Evolutionary conservation across 768 basidiomycete species (phyloP).

Genomic region (Fomitopsis pulvina): DNA sequence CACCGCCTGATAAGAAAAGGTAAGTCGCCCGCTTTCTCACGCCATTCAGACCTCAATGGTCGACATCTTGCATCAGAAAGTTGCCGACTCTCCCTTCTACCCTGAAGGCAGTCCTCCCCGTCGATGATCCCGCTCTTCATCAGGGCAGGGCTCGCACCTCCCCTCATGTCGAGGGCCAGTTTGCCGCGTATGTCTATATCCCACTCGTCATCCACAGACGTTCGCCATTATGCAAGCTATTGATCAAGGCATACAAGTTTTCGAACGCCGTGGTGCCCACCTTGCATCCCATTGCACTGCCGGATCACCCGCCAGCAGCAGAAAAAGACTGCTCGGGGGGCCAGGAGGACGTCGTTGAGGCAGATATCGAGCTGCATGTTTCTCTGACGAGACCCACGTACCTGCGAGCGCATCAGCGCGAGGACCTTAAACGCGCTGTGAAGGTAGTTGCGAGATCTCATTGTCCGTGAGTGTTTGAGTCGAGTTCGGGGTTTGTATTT

Average conservation of each 20-base stretch:
- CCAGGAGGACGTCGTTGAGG: conserved; percentile 5
- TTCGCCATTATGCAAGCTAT: conserved; percentile 38
- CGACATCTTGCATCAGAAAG: conserved; percentile 29
- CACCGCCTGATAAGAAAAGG: not conserved
- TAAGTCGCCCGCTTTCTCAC: not conserved
- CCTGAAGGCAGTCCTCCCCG: conserved; percentile 40
- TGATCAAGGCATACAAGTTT: conserved; percentile 37
- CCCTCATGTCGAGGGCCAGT: conserved; percentile 87
- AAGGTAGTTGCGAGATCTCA: conserved; percentile 41
- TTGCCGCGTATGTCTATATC: conserved; percentile 72
- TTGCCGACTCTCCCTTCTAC: conserved; percentile 52
- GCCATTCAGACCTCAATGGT: conserved; percentile 2
- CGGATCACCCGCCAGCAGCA: conserved; percentile 1
- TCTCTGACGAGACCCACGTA: conserved; percentile 82
- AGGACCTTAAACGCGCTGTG: conserved; percentile 61
- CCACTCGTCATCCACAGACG: conserved; percentile 42
- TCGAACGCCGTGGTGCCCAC: conserved; percentile 41
- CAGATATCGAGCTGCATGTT: conserved; percentile 58
- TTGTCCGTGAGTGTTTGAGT: conserved; percentile 35
- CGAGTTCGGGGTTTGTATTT: not conserved
- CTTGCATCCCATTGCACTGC: conserved; percentile 38
- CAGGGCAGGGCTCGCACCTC: conserved; percentile 74
- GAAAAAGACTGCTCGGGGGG: conserved; percentile 4
- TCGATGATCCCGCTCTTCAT: conserved; percentile 73
- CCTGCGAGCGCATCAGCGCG: conserved; percentile 72